Evolutionary conservation across 768 basidiomycete genomes (phyloP).

Genomic region (Dendrothele bispora): DNA sequence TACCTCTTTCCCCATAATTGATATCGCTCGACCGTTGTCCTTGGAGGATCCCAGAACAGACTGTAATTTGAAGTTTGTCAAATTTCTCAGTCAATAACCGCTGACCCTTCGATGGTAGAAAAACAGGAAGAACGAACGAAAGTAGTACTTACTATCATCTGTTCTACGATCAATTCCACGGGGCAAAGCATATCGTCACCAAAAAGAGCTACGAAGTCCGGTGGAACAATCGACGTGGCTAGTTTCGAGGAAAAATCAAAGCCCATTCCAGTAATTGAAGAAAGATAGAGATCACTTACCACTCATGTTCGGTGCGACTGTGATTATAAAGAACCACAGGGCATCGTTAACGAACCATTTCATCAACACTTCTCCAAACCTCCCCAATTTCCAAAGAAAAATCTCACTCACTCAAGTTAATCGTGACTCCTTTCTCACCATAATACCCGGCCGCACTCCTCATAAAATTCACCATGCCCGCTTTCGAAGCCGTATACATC

Average conservation of each 20-base stretch:
- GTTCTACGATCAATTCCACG: conserved; percentile 1
- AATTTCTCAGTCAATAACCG: not conserved
- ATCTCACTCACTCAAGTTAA: conserved; percentile 12
- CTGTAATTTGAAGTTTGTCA: not conserved
- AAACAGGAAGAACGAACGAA: too few relatives aligned
- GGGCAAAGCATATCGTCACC: not conserved
- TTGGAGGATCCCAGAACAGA: not conserved
- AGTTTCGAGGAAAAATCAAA: too few relatives aligned
- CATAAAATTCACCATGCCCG: conserved; percentile 17
- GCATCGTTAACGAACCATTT: too few relatives aligned
- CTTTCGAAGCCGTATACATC: conserved; percentile 19
- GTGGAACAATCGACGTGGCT: not conserved
- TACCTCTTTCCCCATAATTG: not conserved
- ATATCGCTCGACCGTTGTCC: conserved; percentile 3
- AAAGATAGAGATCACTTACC: not conserved
- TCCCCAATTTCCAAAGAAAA: too few relatives aligned
- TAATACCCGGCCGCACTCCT: conserved; percentile 16
- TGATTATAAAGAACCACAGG: too few relatives aligned
- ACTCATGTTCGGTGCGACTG: not conserved
- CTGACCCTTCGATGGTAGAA: too few relatives aligned
- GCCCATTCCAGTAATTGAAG: not conserved
- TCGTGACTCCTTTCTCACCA: conserved; percentile 14
- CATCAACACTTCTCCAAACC: too few relatives aligned
- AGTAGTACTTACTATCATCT: conserved; percentile 3
- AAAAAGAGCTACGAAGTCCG: not conserved